Evolutionary conservation across 1,284 basidiomycete genomes (phyloP).

Genomic region (Cryptococcus sp.): DNA sequence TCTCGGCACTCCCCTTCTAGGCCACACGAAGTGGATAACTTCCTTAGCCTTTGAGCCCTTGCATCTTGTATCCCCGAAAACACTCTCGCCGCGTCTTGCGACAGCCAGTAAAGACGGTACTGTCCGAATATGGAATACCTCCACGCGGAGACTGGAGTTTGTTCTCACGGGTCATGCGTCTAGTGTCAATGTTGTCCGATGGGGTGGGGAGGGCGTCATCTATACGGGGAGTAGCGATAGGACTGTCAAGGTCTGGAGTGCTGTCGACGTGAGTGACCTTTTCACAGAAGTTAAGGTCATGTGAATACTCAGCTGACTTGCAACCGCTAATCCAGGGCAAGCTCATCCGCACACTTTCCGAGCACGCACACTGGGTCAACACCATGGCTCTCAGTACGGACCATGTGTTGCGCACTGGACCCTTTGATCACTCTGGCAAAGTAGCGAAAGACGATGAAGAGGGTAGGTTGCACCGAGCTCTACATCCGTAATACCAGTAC

Average conservation of each 20-base stretch:
- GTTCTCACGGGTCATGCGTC: conserved; percentile 91
- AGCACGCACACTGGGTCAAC: conserved; percentile 99
- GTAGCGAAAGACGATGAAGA: conserved; percentile 74
- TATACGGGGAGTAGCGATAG: conserved; percentile 95
- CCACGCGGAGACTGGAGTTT: conserved; percentile 73
- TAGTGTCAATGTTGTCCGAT: conserved; percentile 91
- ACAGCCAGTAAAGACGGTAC: conserved; percentile 96
- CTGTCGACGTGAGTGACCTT: conserved; percentile 62
- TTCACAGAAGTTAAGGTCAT: conserved; percentile 53
- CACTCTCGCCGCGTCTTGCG: conserved; percentile 77
- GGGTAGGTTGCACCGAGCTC: conserved; percentile 57
- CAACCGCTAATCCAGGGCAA: conserved; percentile 53
- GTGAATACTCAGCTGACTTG: background rate
- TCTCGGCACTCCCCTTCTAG: conserved; percentile 79
- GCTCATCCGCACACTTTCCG: conserved; percentile 70
- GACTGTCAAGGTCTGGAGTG: conserved; percentile 92
- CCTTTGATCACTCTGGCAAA: conserved; percentile 85
- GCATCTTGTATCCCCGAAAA: conserved; percentile 66
- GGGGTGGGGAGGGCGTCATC: conserved; percentile 88
- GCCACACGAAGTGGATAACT: conserved; percentile 96
- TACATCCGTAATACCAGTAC: conserved; percentile 14
- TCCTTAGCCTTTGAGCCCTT: conserved; percentile 96
- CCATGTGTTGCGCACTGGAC: conserved; percentile 90
- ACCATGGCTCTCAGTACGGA: conserved; percentile 94
- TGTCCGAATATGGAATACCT: conserved; percentile 86